phyloP scores from a whole-genome alignment of 2,329 filamentous ascomycete genomes.

The Phoma sp. region DNA sequence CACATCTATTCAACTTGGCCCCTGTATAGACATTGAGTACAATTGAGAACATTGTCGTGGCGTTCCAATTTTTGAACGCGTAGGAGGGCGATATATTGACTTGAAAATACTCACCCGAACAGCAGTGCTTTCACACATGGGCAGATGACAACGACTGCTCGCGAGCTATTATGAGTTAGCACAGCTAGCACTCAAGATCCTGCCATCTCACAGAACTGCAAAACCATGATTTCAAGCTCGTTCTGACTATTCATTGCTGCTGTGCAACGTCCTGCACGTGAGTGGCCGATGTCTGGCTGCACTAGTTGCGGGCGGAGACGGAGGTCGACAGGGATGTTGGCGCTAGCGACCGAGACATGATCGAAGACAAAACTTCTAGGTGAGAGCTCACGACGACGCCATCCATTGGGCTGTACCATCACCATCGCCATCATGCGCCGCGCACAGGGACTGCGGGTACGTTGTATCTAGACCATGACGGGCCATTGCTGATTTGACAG shows the following conservation, averaged over 20 bases:
- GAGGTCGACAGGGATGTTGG: conserved; percentile 1
- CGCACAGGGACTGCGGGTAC: conserved; percentile 41
- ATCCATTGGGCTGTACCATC: background rate
- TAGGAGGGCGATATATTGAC: too few species aligned
- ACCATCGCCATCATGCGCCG: conserved; percentile 33
- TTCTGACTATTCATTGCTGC: background rate
- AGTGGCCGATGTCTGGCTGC: conserved; percentile 1
- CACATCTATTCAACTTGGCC: too few species aligned
- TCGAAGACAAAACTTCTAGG: conserved; percentile 10
- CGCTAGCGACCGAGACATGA: background rate
- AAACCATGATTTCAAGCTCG: too few species aligned
- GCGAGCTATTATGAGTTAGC: too few species aligned
- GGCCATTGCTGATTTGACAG: conserved; percentile 23
- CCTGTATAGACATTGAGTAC: too few species aligned
- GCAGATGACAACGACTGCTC: too few species aligned
- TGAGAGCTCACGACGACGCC: conserved; percentile 4
- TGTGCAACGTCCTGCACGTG: background rate
- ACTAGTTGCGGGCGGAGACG: conserved; percentile 3
- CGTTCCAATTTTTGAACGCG: too few species aligned
- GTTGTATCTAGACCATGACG: background rate
- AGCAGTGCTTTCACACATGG: too few species aligned
- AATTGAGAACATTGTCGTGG: too few species aligned
- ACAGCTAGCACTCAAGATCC: too few species aligned
- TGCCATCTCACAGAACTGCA: too few species aligned
- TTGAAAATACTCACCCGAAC: too few species aligned